These are phyloP conservation scores for Hemileccinum impolitum DNA, from an alignment of 768 basidiomycete genomes.

Conservation along the genomic window DNA sequence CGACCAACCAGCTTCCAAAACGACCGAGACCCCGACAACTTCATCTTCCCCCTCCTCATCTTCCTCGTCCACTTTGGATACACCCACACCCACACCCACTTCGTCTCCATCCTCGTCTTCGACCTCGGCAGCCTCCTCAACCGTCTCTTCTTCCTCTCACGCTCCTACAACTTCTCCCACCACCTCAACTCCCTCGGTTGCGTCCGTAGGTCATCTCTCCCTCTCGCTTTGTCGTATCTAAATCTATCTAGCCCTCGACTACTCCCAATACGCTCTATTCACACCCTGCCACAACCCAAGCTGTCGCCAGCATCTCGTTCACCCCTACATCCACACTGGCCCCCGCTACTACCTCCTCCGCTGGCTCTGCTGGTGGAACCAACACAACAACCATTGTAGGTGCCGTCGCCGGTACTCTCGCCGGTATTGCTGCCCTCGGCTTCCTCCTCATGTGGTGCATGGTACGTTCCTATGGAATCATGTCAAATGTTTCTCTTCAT, in stretches of 20 bases:
- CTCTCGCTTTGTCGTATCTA: not conserved
- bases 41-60: slow-evolving; percentile 7
- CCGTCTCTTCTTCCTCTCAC: slow-evolving; percentile 6
- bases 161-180: slow-evolving; percentile 5
- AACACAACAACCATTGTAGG: slow-evolving; percentile 32
- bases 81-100: slow-evolving; percentile 6
- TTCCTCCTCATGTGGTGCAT: slow-evolving; percentile 46
- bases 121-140: not conserved
- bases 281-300: not conserved
- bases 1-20: slow-evolving; percentile 6
- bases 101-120: slow-evolving; percentile 12
- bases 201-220: slow-evolving; percentile 17
- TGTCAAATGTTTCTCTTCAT: not conserved
- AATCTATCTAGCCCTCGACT: not conserved
- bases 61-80: not conserved
- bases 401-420: slow-evolving; percentile 46
- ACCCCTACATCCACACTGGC: slow-evolving; percentile 4
- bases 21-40: slow-evolving; percentile 17
- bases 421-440: slow-evolving; percentile 37
- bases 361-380: slow-evolving; percentile 35
- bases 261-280: not conserved
- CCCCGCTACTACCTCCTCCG: slow-evolving; percentile 26
- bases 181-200: not conserved
- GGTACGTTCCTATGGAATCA: slow-evolving; percentile 29
- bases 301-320: not conserved